Conservation (phyloP, 495 filamentous ascomycete genomes). For the Pseudoneurospora amorphoporcata region DNA sequence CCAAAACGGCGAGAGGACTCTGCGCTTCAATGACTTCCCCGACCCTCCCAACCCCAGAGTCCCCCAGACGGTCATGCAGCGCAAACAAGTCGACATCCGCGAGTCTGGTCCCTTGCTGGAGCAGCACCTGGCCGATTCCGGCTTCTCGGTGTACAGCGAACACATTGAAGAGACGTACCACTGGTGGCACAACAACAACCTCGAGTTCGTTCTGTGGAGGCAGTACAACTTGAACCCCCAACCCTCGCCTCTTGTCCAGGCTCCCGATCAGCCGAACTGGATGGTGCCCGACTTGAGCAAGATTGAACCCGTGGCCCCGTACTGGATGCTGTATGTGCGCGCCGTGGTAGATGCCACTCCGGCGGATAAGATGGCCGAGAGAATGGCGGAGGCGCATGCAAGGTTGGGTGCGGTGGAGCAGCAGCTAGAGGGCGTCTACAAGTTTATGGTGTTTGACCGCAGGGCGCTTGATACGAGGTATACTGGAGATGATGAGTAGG, state of each 20-base stretch:
- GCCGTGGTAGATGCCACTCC: slow-evolving; percentile 30
- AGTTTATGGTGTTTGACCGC: slow-evolving; percentile 33
- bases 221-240: slow-evolving; percentile 10
- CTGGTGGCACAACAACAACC: slow-evolving; percentile 29
- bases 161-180: slow-evolving; percentile 33
- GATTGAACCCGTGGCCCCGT: slow-evolving; percentile 11
- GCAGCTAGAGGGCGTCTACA: slow-evolving; percentile 31
- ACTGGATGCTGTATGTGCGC: slow-evolving; percentile 33
- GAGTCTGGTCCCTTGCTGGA: slow-evolving; percentile 6
- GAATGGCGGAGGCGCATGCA: slow-evolving; percentile 28
- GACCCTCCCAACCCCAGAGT: slow-evolving; percentile 25
- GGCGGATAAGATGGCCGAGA: slow-evolving; percentile 16
- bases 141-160: slow-evolving; percentile 16
- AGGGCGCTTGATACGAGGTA: slow-evolving; percentile 28
- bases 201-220: slow-evolving; percentile 28
- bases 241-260: slow-evolving; percentile 4
- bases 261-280: slow-evolving; percentile 5
- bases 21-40: slow-evolving; percentile 35
- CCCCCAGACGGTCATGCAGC: slow-evolving; percentile 21
- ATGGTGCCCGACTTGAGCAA: slow-evolving; percentile 9
- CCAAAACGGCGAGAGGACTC: slow-evolving; percentile 10
- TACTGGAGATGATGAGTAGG: neutral
- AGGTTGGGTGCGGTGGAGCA: slow-evolving; percentile 23
- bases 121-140: slow-evolving; percentile 17
- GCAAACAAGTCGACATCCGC: slow-evolving; percentile 25